Evolutionary conservation across 768 basidiomycete species (phyloP), one percentile per base, ranked within the genome.

Genomic region (Chalciporus chontae): DNA sequence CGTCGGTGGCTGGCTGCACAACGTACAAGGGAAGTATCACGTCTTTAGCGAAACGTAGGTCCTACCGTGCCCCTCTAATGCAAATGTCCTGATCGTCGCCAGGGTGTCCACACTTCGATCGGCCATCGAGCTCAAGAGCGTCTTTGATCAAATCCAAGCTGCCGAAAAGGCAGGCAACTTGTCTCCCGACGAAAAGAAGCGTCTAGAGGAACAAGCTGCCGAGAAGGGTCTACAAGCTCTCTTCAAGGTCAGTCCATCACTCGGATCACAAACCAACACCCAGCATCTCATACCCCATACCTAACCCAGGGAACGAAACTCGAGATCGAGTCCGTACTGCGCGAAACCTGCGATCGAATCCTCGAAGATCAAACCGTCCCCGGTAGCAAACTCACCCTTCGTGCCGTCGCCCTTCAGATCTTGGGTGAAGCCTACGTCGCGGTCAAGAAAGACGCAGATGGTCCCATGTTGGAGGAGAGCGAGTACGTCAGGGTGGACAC

Each of bases 1-100:
- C 23, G 85, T 95, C 14, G 92, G 92, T 11, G 92, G 93, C 7
- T 95, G 92, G 92, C 65, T 94, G 50, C 92, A 94, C 66, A 90
- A 90, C 48, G 89, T 93, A 3, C 89, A 91, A 65, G 89, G 88
- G 11, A 93, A 91, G 70, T 94, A 92, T 43, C 91, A 94, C 61
- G 87, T 94, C 15, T 89, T 95, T 68, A 92, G 90, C 64, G 91
- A 94, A 73, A 93, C 90, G 88, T 90, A 55, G 58, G 88, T 74
- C 32, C 50, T n/a, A 23, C 17, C 40, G 23, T 8, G 34, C 40
- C 15, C n/a, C 45, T 41, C 27, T 27, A 8, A 23, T 38, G 9
- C 17, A 26, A 44, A 15, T 42, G 40, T 21, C 38, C 52, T 55
- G n/a, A 54, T 32, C 36, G 19, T 31, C 27, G 42, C 31, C 36